Evolutionary conservation across 345 rosid species (phyloP), one percentile per base, ranked within the genome.

Genomic region (Populus tremula): DNA sequence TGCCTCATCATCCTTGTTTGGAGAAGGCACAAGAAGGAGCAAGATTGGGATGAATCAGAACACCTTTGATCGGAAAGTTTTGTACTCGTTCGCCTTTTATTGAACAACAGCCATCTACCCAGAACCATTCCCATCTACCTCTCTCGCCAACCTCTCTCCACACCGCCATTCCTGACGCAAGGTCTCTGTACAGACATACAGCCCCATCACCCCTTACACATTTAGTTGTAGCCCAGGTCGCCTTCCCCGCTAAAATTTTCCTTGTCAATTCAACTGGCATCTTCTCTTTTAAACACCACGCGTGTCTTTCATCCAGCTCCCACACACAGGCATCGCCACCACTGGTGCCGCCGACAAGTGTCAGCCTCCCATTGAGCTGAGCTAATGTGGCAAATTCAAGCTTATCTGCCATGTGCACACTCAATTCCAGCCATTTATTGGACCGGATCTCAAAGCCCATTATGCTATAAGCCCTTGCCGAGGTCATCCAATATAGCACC

Each of bases 401-500:
- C 71, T 49, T 86, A n/a, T 86, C 90, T 2, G 90, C 83, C 76
- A 84, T 71, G 0, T 87, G 89, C n/a, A 76, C 84, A 8, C 85
- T 79, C 70, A 89, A 29, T 67, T 86, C 92, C 20, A 75, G 84
- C 90, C 92, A 89, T 2, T 43, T 72, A 77, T 82, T 82, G 4
- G 84, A 83, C 36, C 16, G 23, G 3, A 89, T 82, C 66, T 87
- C 79, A 17, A 81, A 84, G 2, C 85, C 82, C 89, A 89, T 87
- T 7, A 85, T 78, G 33, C 84, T 87, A 54, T 85, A 89, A 25
- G 86, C 89, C 29, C 90, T 72, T 2, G 92, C 92, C 0, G 92
- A 89, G 7, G 90, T 89, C 74, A 89, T 87, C 92, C 92, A 89
- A 9, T 89, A 87, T 1, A 89, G 63, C 11, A 82, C 72, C 6